Conservation (phyloP, 805 yeast genomes). For the Kodamaea restingae region DNA sequence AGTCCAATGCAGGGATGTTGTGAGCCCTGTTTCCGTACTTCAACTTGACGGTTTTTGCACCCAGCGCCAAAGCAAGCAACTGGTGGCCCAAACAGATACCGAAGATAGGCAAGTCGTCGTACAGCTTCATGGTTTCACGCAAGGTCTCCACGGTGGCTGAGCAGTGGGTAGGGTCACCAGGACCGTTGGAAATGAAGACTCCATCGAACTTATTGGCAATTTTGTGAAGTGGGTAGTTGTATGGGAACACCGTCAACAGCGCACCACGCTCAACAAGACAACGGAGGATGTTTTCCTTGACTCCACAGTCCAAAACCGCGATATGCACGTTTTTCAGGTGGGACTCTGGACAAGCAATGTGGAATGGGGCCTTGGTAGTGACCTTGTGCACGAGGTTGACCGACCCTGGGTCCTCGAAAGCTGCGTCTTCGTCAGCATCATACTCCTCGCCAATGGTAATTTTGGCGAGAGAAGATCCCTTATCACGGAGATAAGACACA, state of each 20-base stretch:
- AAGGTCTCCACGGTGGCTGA: slow-evolving; percentile 70
- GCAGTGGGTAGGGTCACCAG: slow-evolving; percentile 97
- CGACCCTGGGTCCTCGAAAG: slow-evolving; percentile 85
- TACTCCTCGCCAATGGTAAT: slow-evolving; percentile 87
- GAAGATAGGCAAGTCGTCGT: slow-evolving; percentile 78
- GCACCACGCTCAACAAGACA: slow-evolving; percentile 94
- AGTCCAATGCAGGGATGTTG: slow-evolving; percentile 92
- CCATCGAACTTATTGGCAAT: slow-evolving; percentile 94
- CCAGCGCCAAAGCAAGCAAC: slow-evolving; percentile 88
- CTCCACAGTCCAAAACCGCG: slow-evolving; percentile 97
- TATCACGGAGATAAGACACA: slow-evolving; percentile 89
- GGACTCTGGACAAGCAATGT: slow-evolving; percentile 60
- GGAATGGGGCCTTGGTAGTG: slow-evolving; percentile 93
- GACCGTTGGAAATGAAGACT: slow-evolving; percentile 90
- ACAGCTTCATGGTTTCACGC: slow-evolving; percentile 59
- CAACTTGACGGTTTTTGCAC: slow-evolving; percentile 88
- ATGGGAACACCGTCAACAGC: slow-evolving; percentile 93
- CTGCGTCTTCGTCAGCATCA: slow-evolving; percentile 88
- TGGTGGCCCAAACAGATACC: slow-evolving; percentile 99
- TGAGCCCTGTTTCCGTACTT: slow-evolving; percentile 99
- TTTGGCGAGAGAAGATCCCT: slow-evolving; percentile 90
- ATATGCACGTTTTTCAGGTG: slow-evolving; percentile 62
- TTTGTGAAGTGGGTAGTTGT: slow-evolving; percentile 87
- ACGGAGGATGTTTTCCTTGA: slow-evolving; percentile 93
- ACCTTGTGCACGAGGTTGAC: slow-evolving; percentile 90